Percentiles rank a stretch among this genome's conserved stretches.
phyloP scores from a whole-genome alignment of 352 stramenopile genomes.

The Phytophthora pseudosyringae region DNA sequence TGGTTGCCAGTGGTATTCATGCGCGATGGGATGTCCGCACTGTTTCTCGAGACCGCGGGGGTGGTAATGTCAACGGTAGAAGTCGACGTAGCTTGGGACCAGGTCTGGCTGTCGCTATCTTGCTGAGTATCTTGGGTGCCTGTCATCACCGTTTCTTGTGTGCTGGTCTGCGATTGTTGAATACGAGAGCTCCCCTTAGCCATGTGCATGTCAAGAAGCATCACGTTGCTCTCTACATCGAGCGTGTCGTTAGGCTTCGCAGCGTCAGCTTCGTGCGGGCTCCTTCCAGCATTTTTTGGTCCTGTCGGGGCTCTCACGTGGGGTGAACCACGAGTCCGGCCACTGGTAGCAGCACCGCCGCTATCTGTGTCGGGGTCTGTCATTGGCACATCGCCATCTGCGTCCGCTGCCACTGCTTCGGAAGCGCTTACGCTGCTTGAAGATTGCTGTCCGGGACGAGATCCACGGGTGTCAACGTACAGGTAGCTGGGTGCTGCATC shows the following conservation, averaged over 20 bases:
- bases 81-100: conserved; percentile 9
- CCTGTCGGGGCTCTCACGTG: neutral
- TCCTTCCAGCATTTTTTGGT: conserved; percentile 26
- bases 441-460: conserved; percentile 14
- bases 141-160: conserved; percentile 14
- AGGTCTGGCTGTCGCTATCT: conserved; percentile 16
- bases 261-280: conserved; percentile 21
- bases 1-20: neutral
- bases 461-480: conserved; percentile 58
- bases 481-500: conserved; percentile 57
- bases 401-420: conserved; percentile 14
- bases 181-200: conserved; percentile 2
- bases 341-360: conserved; percentile 8
- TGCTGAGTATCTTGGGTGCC: conserved; percentile 23
- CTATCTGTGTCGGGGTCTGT: conserved; percentile 29
- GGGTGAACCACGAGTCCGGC: conserved; percentile 2
- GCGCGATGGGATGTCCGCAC: neutral
- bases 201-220: conserved; percentile 11
- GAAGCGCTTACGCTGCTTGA: neutral
- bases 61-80: conserved; percentile 8
- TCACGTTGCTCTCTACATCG: conserved; percentile 11
- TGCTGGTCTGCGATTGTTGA: conserved; percentile 17
- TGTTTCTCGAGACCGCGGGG: neutral
- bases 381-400: conserved; percentile 44
- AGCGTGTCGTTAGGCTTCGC: conserved; percentile 8